Conservation (phyloP, 1,284 basidiomycete genomes). For the Cryptococcus neoformans region DNA sequence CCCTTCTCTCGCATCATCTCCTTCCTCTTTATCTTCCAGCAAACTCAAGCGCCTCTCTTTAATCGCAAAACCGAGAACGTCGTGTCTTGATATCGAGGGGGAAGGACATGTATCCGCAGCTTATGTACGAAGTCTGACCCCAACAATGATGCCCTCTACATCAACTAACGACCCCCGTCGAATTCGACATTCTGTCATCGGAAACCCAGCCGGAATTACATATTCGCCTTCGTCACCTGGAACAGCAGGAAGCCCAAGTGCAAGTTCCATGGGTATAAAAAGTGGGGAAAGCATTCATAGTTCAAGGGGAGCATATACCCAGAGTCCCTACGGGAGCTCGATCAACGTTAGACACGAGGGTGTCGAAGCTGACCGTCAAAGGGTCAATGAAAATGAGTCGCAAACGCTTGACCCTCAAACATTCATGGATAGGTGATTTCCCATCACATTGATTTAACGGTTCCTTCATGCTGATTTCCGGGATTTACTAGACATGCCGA, state of each 20-base stretch:
- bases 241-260: not conserved
- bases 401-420: conserved; percentile 5
- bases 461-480: not conserved
- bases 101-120: not conserved
- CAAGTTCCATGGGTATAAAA: not conserved
- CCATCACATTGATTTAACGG: not conserved
- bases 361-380: not conserved
- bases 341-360: not conserved
- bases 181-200: not conserved
- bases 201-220: conserved; percentile 8
- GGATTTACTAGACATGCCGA: conserved; percentile 35
- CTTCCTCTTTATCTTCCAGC: not conserved
- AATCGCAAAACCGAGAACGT: conserved; percentile 1
- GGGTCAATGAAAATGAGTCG: not conserved
- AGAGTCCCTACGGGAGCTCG: no score
- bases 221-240: conserved; percentile 8
- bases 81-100: not conserved
- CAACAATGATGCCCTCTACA: conserved; percentile 1
- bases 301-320: no score
- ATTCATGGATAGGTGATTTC: conserved; percentile 11
- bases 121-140: no score
- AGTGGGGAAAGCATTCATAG: not conserved
- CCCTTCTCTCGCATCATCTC: no score
- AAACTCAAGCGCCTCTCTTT: conserved; percentile 13
- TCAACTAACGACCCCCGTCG: not conserved